Percentiles rank a stretch among this genome's conserved stretches.
phyloP scores from a whole-genome alignment of 805 yeast genomes.

The Saitoella complicata region DNA sequence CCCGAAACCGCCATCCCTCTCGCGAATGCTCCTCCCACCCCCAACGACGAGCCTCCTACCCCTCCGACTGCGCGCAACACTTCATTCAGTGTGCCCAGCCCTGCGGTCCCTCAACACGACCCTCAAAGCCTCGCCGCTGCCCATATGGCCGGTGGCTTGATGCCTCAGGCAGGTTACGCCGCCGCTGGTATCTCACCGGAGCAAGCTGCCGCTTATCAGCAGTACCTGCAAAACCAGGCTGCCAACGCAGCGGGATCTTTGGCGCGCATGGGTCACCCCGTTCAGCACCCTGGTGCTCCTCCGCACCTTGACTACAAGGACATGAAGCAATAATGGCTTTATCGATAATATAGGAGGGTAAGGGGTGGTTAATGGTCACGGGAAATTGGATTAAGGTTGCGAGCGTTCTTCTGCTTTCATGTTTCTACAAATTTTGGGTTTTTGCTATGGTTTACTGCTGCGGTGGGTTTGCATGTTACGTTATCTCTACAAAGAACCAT shows the following conservation, averaged over 20 bases:
- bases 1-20: background rate
- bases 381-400: too few relatives aligned
- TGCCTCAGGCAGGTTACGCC: slow-evolving; percentile 9
- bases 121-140: slow-evolving; percentile 26
- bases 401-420: too few relatives aligned
- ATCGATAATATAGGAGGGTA: too few relatives aligned
- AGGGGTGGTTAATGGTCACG: too few relatives aligned
- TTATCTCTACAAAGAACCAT: too few relatives aligned
- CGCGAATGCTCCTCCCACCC: slow-evolving; percentile 1
- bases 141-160: slow-evolving; percentile 30
- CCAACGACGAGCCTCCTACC: background rate
- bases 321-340: background rate
- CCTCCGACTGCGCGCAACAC: slow-evolving; percentile 3
- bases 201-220: slow-evolving; percentile 43
- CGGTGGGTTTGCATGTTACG: too few relatives aligned
- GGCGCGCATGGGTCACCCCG: background rate
- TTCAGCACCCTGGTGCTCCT: background rate
- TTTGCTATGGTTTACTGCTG: too few relatives aligned
- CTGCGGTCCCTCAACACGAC: slow-evolving; percentile 21
- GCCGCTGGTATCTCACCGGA: slow-evolving; percentile 33
- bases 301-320: background rate
- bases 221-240: slow-evolving; percentile 27
- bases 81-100: slow-evolving; percentile 4
- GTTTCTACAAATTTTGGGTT: too few relatives aligned
- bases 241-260: background rate